Evolutionary conservation across 1,139 yeast genomes (phyloP).

Genomic region (Magnusiomyces magnusii): DNA sequence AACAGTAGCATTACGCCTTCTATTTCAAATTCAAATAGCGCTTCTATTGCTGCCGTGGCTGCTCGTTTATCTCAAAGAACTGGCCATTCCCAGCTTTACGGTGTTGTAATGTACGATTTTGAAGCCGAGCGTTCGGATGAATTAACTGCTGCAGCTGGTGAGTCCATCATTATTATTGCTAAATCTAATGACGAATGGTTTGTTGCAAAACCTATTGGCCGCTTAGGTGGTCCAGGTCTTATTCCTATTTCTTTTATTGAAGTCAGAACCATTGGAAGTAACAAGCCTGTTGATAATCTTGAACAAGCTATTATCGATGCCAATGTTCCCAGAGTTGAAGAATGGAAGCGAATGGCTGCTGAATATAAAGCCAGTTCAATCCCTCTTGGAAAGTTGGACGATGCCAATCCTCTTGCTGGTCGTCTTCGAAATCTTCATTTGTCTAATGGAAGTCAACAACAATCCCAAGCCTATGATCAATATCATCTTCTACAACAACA

Average conservation of each 20-base stretch:
- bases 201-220: conserved; percentile 90
- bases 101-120: conserved; percentile 71
- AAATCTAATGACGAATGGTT: conserved; percentile 97
- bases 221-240: conserved; percentile 94
- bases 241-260: conserved; percentile 90
- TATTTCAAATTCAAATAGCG: conserved; percentile 4
- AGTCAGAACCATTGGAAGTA: conserved; percentile 67
- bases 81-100: conserved; percentile 42
- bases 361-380: conserved; percentile 89
- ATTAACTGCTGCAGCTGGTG: conserved; percentile 75
- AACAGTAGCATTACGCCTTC: neutral
- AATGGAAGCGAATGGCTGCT: conserved; percentile 90
- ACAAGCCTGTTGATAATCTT: conserved; percentile 42
- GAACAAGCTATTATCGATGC: conserved; percentile 52
- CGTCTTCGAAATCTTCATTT: conserved; percentile 13
- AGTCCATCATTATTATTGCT: conserved; percentile 85
- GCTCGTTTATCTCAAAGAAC: neutral
- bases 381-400: conserved; percentile 52
- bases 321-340: conserved; percentile 83
- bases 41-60: conserved; percentile 5
- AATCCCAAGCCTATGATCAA: conserved; percentile 31
- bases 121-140: conserved; percentile 87
- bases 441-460: conserved; percentile 6
- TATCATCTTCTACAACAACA: conserved; percentile 10
- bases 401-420: conserved; percentile 16